Base-by-base conservation (phyloP, 768 basidiomycete genomes). In the Leccinum obscurum region DNA sequence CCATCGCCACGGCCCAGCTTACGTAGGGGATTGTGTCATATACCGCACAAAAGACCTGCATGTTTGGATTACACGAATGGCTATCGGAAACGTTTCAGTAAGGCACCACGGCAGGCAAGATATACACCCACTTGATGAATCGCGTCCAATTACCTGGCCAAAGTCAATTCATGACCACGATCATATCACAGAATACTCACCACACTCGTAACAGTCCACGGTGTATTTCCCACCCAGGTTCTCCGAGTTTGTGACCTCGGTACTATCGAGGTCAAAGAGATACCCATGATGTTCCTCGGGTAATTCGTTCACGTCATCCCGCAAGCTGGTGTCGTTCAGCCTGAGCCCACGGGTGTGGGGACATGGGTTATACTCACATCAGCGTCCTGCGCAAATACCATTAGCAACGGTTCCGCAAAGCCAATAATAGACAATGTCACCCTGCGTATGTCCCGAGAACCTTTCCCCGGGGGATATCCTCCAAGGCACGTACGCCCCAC, bases 401-500 rank as follows among this genome's bases (percentile, higher is more conserved):
- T 72, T 37, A 62, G 55, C 34, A 20, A 10, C 6, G 6, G 2
- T 60, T 52, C 44, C 34, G 24, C 35, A 26, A 24, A 34, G 28
- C 39, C 7, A 3, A 49, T 34, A 34, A 34, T 56, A 58, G 52
- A 34, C 32, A 13, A 68, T 77, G 35, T 71, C 65, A 88, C 89
- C 89, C 89, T 56, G 87, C 83, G 65, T 87, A 90, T 10, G 86
- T 74, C 3, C 89, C 89, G 26, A 90, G 61, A 3, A 90, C 83
- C 61, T 84, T 86, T 4, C 88, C 88, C 52, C 58, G 72, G 22
- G 71, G 70, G 1, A 90, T 63, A 28, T 74, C 65, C 0, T 67
- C 63, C 6, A 77, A 64, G 0, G 83, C 70, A n/a, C 86, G 77
- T 3, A 81, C 87, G 7, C 89, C 88, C 88, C 87, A 90, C 3